Evolutionary conservation across 2,329 filamentous ascomycete genomes (phyloP).

Genomic region (Cladosporium sp.): DNA sequence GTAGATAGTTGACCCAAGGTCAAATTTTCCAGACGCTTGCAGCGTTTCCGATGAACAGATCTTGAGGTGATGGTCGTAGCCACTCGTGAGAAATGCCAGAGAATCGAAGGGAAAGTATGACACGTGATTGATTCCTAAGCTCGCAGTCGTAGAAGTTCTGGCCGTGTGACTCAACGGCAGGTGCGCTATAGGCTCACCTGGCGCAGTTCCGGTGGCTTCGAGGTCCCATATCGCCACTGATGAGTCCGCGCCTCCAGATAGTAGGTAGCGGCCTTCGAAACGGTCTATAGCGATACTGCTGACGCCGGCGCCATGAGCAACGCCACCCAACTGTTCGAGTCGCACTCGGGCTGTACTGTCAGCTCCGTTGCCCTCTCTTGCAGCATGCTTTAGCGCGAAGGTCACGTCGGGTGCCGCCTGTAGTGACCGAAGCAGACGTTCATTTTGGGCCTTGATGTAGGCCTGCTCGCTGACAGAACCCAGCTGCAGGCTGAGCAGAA

Average conservation of each 20-base stretch:
- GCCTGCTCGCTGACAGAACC: slow-evolving; percentile 66
- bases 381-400: not conserved
- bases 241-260: slow-evolving; percentile 84
- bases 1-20: slow-evolving; percentile 69
- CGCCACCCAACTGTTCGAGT: slow-evolving; percentile 25
- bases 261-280: slow-evolving; percentile 75
- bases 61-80: slow-evolving; percentile 77
- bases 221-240: slow-evolving; percentile 87
- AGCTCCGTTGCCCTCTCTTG: not conserved
- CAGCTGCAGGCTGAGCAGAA: slow-evolving; percentile 73
- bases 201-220: slow-evolving; percentile 53
- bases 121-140: slow-evolving; percentile 73
- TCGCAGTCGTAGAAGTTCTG: slow-evolving; percentile 53
- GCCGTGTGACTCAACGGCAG: slow-evolving; percentile 52
- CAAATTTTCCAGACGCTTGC: slow-evolving; percentile 65
- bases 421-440: slow-evolving; percentile 68
- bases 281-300: slow-evolving; percentile 78
- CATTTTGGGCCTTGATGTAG: slow-evolving; percentile 67
- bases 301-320: slow-evolving; percentile 75
- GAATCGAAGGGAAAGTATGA: slow-evolving; percentile 79
- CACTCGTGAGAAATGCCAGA: slow-evolving; percentile 73
- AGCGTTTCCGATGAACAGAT: slow-evolving; percentile 70
- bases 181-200: slow-evolving; percentile 20
- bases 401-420: slow-evolving; percentile 57
- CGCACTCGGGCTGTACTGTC: slow-evolving; percentile 25